phyloP scores from a whole-genome alignment of 768 basidiomycete genomes.

The Mycena vulgaris region DNA sequence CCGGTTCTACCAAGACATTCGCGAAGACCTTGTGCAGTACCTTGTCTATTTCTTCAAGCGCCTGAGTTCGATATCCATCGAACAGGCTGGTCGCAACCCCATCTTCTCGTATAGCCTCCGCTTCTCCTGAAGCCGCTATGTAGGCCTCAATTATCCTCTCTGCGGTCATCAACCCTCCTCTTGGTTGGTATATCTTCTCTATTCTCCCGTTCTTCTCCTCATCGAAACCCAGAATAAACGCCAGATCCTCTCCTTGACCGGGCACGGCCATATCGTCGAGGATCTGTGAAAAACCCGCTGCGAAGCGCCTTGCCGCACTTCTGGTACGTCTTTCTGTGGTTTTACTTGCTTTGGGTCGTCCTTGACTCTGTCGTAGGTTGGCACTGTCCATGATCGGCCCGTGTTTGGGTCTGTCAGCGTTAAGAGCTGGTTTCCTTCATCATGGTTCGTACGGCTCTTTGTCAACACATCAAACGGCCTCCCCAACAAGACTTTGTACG shows the following conservation, averaged over 20 bases:
- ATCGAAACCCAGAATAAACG: too few relatives aligned
- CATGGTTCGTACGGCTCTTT: constrained; percentile 36
- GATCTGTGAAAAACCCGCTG: constrained; percentile 14
- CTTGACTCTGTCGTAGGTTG: constrained; percentile 26
- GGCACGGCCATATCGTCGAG: constrained; percentile 29
- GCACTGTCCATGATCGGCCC: constrained; percentile 10
- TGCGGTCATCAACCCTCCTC: too few relatives aligned
- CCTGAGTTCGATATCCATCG: neutral
- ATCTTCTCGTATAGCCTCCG: neutral
- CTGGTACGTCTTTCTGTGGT: neutral
- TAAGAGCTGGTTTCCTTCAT: constrained; percentile 40
- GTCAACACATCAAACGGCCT: constrained; percentile 49
- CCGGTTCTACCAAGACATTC: constrained; percentile 1
- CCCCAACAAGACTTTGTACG: constrained; percentile 49
- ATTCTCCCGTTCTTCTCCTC: too few relatives aligned
- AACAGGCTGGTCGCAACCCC: neutral
- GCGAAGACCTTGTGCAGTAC: constrained; percentile 25
- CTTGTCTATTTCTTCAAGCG: neutral
- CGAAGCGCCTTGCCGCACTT: neutral
- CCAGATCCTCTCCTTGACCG: too few relatives aligned
- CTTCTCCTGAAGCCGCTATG: neutral
- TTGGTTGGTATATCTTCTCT: too few relatives aligned
- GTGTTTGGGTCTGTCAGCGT: constrained; percentile 47
- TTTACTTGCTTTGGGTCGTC: constrained; percentile 4
- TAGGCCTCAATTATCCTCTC: too few relatives aligned